These are phyloP conservation scores for Phytopythium aichiense DNA, from an alignment of 352 stramenopile genomes.

Conservation along the genomic window DNA sequence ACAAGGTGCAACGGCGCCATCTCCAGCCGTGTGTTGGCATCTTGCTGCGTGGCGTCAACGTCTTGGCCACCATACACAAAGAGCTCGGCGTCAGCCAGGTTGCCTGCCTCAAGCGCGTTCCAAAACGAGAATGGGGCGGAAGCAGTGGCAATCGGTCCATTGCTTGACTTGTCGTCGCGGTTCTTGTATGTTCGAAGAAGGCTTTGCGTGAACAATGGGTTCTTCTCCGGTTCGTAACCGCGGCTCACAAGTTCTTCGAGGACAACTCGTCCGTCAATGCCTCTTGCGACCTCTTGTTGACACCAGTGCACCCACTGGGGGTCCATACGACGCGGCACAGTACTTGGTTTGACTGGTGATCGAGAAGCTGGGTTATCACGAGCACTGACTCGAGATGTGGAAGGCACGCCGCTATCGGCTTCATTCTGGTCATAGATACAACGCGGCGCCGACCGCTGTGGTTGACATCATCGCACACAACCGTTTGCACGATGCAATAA, in stretches of 20 bases:
- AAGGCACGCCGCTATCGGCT: conserved; percentile 6
- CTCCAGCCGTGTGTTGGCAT: conserved; percentile 28
- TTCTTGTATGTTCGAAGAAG: conserved; percentile 27
- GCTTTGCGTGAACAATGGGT: conserved; percentile 47
- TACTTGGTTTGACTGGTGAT: conserved; percentile 8
- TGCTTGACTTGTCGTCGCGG: conserved; percentile 26
- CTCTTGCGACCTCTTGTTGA: conserved; percentile 50
- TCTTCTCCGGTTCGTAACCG: conserved; percentile 51
- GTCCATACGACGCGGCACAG: conserved; percentile 27
- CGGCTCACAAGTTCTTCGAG: conserved; percentile 44
- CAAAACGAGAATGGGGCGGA: conserved; percentile 41
- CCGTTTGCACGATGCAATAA: background rate
- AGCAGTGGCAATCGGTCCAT: conserved; percentile 15
- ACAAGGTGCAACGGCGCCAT: conserved; percentile 54
- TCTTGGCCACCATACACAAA: conserved; percentile 69
- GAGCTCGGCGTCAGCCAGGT: conserved; percentile 44
- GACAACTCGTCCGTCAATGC: conserved; percentile 55
- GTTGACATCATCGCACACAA: conserved; percentile 7
- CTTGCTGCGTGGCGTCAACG: conserved; percentile 34
- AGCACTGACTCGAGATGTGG: conserved; percentile 4
- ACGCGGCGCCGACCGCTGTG: conserved; percentile 31
- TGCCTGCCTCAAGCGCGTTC: conserved; percentile 37
- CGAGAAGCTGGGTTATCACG: background rate
- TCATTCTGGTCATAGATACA: conserved; percentile 35
- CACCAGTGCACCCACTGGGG: conserved; percentile 66